phyloP scores from a whole-genome alignment of 2,329 filamentous ascomycete genomes.

The Xylariaceae sp. region DNA sequence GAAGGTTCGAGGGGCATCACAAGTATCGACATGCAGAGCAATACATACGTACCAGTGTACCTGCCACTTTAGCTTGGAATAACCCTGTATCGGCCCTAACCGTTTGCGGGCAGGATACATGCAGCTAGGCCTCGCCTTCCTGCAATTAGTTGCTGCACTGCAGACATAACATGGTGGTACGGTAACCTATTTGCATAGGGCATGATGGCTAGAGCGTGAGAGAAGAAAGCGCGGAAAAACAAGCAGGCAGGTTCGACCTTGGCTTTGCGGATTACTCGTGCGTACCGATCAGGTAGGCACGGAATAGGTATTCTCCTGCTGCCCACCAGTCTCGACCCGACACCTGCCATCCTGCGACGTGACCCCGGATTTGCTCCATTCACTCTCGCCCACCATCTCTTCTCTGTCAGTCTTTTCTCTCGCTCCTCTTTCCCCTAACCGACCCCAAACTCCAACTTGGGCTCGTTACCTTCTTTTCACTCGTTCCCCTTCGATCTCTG shows the following conservation, averaged over 20 bases:
- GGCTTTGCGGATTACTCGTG: too few species aligned
- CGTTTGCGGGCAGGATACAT: not conserved
- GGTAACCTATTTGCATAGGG: not conserved
- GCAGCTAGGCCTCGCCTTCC: not conserved
- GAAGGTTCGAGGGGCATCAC: not conserved
- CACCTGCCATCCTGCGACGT: not conserved
- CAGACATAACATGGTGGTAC: not conserved
- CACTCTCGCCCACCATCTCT: not conserved
- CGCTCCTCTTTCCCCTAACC: constrained; percentile 8
- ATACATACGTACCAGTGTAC: not conserved
- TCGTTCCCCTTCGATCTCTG: constrained; percentile 7
- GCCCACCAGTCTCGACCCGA: not conserved
- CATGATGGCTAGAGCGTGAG: not conserved
- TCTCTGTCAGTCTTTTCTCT: not conserved
- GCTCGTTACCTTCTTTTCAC: not conserved
- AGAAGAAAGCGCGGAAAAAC: not conserved
- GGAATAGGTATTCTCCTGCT: not conserved
- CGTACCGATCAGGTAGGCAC: too few species aligned
- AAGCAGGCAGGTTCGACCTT: too few species aligned
- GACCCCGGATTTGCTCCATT: not conserved
- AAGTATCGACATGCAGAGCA: not conserved
- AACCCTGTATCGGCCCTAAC: not conserved
- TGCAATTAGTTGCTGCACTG: not conserved
- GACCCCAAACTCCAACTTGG: constrained; percentile 9
- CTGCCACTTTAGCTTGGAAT: not conserved